Evolutionary conservation across 164 flowering plant species (phyloP), one percentile per base, ranked within the genome.

Genomic region (Stephania japonica): DNA sequence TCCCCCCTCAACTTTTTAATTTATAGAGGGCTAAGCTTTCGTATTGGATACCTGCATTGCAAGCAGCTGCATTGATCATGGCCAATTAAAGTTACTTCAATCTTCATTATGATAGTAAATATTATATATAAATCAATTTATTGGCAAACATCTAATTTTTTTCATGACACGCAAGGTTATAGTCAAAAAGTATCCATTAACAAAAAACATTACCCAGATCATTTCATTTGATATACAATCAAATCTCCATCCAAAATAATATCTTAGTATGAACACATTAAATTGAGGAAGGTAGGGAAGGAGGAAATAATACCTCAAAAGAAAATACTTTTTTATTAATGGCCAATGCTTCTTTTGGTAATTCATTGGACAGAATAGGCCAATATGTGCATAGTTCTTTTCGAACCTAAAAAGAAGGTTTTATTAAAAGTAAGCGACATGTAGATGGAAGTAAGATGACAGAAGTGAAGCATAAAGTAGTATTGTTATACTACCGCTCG

Each of bases 401-500:
- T 72, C 97, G 94, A 70, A 96, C 99, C 99, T 94, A 84, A 70
- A 76, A 69, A 70, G 14, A 81, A 12, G 56, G 56, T 19, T 49
- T 42, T 38, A 67, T 66, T 18, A 49, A 64, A 63, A 63, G 10
- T 18, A 9, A 64, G 16, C 25, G 24, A 73, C 59, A 68, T 59
- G 41, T 16, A 53, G 53, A 59, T 67, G 75, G 43, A 38, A 27
- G 32, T n/a, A 62, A 16, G 4, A 27, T 53, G 73, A 44, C 42
- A 16, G 5, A 41, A 70, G 26, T 53, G 21, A 69, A 75, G 21
- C 50, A 50, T 6, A 16, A 42, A 11, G 67, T 59, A 21, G 9
- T 19, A 1, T 59, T 47, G 61, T 24, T 41, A 68, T 11, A 25
- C 72, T 88, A 96, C 99, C 83, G 80, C 82, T 84, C 84, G 81